Base-by-base conservation (phyloP, 164 flowering plant species). In the Vitis labrusca region DNA sequence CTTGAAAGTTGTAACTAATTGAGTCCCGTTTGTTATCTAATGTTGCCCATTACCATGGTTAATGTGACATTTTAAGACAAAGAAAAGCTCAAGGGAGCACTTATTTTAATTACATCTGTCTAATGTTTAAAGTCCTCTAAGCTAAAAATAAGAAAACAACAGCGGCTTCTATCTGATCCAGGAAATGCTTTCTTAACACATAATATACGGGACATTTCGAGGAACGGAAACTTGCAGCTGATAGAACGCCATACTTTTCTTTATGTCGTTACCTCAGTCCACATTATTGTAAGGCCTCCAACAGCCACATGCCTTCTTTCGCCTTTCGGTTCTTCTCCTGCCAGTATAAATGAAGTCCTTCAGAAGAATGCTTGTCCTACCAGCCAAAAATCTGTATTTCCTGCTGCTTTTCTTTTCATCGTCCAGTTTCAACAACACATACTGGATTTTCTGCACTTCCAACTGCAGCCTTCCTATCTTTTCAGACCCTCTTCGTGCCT, bases 401-500 rank as follows among this genome's bases (percentile, higher is more conserved):
- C 76, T 79, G 68, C 74, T 84, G 70, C 64, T 80, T 61, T 82
- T 82, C 72, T 78, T 79, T 52, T 90, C 91, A 30, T 83, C 91
- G 55, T 85, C 91, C 60, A 87, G 80, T 63, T 86, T 86, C 58
- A 88, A 70, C 71, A 93, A 37, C 48, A 81, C 67, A 66, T 80
- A 87, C 73, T 89, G 86, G 48, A 96, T 85, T 64, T 80, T 89
- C 77, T 91, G 93, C 76, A 92, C 74, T 76, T 91, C 97, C 60
- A 89, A 61, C 75, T 93, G 94, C 84, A 96, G 67, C 62, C 86
- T 65, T n/a, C 87, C 91, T 12, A 96, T 88, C 87, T 91, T 89
- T 64, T 96, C 99, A 19, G 89, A 84, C 73, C 83, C 88, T 80
- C 76, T 84, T 30, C 71, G 73, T 56, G 91, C 97, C 73, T 85